Percentiles rank a stretch among this genome's conserved stretches.
phyloP scores from a whole-genome alignment of 2,329 filamentous ascomycete species.

The Aotearoamyces nothofagi region DNA sequence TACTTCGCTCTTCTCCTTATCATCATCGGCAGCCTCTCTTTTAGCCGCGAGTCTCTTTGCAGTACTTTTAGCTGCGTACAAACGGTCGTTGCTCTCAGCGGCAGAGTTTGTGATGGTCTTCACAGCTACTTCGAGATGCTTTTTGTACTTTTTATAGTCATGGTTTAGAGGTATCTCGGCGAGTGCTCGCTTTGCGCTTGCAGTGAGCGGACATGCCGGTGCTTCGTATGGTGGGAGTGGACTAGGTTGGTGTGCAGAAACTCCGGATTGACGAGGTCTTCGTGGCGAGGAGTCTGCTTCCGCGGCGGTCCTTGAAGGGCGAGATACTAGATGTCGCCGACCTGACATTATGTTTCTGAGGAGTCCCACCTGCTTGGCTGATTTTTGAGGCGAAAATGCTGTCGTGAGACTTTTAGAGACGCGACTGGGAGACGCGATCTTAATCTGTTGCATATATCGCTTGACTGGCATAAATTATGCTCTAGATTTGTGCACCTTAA shows the following conservation, averaged over 20 bases:
- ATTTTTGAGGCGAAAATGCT: no score
- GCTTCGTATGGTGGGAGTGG: conserved; percentile 34
- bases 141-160: conserved; percentile 27
- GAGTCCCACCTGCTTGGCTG: no score
- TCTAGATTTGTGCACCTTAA: no score
- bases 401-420: no score
- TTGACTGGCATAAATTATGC: no score
- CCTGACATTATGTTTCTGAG: conserved; percentile 1
- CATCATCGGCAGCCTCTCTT: conserved; percentile 20
- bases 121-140: conserved; percentile 29
- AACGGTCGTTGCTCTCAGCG: conserved; percentile 37
- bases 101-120: conserved; percentile 31
- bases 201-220: conserved; percentile 33
- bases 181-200: conserved; percentile 28
- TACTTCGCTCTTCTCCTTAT: conserved; percentile 18
- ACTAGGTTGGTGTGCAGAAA: conserved; percentile 7
- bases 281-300: neutral
- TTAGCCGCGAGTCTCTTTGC: conserved; percentile 12
- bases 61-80: conserved; percentile 17
- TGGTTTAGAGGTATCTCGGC: conserved; percentile 25
- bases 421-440: no score
- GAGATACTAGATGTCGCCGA: conserved; percentile 1
- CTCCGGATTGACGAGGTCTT: neutral
- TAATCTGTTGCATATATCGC: no score
- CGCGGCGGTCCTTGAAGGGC: neutral